Evolutionary conservation across 345 rosid genomes (phyloP).

Genomic region (Gossypium anomalum): DNA sequence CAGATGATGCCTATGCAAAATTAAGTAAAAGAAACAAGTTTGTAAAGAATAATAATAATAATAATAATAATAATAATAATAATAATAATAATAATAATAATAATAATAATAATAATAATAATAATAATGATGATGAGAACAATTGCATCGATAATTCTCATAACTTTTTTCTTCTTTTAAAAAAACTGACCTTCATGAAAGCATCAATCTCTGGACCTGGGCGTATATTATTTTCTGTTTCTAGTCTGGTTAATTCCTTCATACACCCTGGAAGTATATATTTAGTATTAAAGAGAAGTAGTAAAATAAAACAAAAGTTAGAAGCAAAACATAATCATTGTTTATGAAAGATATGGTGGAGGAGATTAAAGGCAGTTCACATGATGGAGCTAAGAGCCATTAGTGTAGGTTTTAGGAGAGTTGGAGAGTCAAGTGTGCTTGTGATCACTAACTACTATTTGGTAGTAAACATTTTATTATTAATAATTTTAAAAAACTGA

Average conservation of each 20-base stretch:
- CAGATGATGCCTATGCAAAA: constrained; percentile 66
- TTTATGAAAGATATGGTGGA: background rate
- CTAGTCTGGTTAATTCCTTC: constrained; percentile 60
- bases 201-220: constrained; percentile 89
- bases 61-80: background rate
- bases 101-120: background rate
- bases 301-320: background rate
- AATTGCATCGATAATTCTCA: background rate
- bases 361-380: background rate
- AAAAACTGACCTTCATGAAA: constrained; percentile 71
- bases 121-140: background rate
- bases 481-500: too few relatives aligned
- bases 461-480: too few relatives aligned
- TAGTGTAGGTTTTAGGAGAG: too few relatives aligned
- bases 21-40: background rate
- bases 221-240: constrained; percentile 60
- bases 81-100: background rate
- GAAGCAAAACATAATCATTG: background rate
- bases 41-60: constrained; percentile 3
- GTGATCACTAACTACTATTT: too few relatives aligned
- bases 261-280: constrained; percentile 41
- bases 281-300: background rate
- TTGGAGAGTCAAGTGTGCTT: too few relatives aligned
- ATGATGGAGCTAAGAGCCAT: too few relatives aligned
- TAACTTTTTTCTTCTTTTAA: background rate